phyloP scores from a whole-genome alignment of 2,329 filamentous ascomycete genomes.

The Rasamsonia emersonii region DNA sequence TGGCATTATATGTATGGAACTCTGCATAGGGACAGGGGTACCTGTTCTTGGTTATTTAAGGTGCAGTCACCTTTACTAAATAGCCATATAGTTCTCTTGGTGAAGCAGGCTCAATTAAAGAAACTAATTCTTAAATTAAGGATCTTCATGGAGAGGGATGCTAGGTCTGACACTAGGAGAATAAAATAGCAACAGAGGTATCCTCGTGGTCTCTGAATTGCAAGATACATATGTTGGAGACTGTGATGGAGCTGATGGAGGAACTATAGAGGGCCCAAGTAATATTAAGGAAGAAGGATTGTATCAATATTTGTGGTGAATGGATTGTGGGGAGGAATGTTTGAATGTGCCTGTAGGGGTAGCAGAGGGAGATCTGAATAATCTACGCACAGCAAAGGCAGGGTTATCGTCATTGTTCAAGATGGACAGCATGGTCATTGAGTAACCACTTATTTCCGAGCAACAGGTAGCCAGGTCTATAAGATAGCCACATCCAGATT shows the following conservation, averaged over 20 bases:
- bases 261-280: no score
- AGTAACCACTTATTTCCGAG: background rate
- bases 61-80: slow-evolving; percentile 14
- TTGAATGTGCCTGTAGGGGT: no score
- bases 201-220: background rate
- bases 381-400: slow-evolving; percentile 8
- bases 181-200: background rate
- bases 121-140: background rate
- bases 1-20: slow-evolving; percentile 50
- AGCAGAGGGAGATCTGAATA: slow-evolving; percentile 2
- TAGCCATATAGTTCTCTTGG: slow-evolving; percentile 8
- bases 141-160: background rate
- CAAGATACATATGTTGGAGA: background rate
- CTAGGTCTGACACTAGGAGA: background rate
- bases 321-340: no score
- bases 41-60: slow-evolving; percentile 42
- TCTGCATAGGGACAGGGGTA: slow-evolving; percentile 57
- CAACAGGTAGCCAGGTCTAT: slow-evolving; percentile 1
- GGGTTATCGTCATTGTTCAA: slow-evolving; percentile 11
- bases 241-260: no score
- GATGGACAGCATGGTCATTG: slow-evolving; percentile 8
- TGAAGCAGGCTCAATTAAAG: background rate
- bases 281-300: no score
- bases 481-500: no score
- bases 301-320: no score